Percentiles rank a stretch among this genome's conserved stretches.
These are phyloP conservation scores for Metrosideros polymorpha DNA, from an alignment of 441 rosid genomes.

Conservation along the genomic window DNA sequence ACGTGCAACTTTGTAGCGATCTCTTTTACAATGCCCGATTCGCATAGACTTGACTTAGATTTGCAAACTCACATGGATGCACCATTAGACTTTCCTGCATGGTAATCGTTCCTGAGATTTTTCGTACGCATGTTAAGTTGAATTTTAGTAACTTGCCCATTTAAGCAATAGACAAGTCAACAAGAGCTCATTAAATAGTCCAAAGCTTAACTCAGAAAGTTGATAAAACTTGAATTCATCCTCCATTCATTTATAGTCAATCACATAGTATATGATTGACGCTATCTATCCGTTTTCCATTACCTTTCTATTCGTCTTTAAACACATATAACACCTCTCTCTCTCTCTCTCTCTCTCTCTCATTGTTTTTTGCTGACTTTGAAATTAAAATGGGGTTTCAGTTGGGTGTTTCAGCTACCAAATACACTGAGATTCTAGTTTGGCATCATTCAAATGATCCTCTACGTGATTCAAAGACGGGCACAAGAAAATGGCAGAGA, in stretches of 20 bases:
- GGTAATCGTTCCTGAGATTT: background rate
- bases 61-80: background rate
- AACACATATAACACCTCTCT: background rate
- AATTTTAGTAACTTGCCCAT: background rate
- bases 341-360: background rate
- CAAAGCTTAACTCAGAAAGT: too few species aligned
- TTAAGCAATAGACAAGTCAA: background rate
- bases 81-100: background rate
- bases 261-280: background rate
- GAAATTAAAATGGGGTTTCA: background rate
- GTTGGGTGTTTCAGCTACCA: conserved; percentile 34
- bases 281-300: background rate
- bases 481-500: background rate
- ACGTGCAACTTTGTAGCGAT: background rate
- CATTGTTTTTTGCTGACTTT: background rate
- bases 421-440: conserved; percentile 54
- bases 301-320: background rate
- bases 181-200: background rate
- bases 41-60: background rate
- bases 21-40: background rate
- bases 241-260: too few species aligned
- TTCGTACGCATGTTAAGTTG: background rate
- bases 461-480: conserved; percentile 39
- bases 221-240: too few species aligned
- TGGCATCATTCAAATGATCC: conserved; percentile 54